These are phyloP conservation scores for Corymbia maculata DNA, from an alignment of 345 rosid genomes.

Conservation along the genomic window DNA sequence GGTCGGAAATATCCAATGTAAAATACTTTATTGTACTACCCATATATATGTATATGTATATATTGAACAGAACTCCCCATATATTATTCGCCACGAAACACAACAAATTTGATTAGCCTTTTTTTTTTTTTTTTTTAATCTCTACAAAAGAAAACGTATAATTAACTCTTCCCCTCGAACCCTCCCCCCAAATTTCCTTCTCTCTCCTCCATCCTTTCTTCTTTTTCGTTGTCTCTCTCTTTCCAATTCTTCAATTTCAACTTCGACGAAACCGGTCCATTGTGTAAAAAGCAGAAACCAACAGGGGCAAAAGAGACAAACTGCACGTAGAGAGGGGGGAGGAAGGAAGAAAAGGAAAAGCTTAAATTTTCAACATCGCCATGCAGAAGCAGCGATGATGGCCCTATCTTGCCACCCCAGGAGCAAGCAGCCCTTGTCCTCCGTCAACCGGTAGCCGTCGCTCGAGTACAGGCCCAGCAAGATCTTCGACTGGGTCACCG, in stretches of 20 bases:
- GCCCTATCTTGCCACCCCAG: slow-evolving; percentile 65
- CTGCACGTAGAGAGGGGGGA: not conserved
- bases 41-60: too few relatives aligned
- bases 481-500: slow-evolving; percentile 56
- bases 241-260: not conserved
- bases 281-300: not conserved
- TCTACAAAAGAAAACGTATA: not conserved
- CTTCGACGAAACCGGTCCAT: not conserved
- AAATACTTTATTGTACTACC: not conserved
- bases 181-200: not conserved
- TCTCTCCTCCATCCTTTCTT: not conserved
- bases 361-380: slow-evolving; percentile 28
- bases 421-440: slow-evolving; percentile 65
- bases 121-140: not conserved
- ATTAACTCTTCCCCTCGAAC: not conserved
- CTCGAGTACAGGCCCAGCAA: slow-evolving; percentile 47
- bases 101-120: not conserved
- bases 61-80: not conserved
- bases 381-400: slow-evolving; percentile 55
- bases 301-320: not conserved
- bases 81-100: not conserved
- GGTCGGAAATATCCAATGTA: not conserved
- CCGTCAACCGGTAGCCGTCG: slow-evolving; percentile 62
- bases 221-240: not conserved
- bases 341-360: not conserved